Conservation (phyloP, 768 basidiomycete genomes). For the Lyophyllum decastes region DNA sequence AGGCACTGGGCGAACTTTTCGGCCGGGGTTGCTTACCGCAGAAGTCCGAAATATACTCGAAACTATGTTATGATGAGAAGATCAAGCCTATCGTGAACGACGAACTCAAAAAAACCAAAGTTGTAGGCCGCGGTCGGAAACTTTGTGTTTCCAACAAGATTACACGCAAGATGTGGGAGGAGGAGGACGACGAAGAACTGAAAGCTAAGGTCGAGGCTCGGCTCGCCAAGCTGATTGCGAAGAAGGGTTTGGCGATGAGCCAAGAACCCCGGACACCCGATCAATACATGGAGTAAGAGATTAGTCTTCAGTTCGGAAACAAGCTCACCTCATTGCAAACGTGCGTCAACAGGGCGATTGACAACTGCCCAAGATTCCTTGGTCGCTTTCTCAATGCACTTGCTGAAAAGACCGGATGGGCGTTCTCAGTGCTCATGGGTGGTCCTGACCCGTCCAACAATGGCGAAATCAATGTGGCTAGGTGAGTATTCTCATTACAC, state of each 20-base stretch:
- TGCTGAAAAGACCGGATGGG: slow-evolving; percentile 3
- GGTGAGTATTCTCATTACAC: no score
- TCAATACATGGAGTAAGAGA: background rate
- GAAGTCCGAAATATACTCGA: slow-evolving; percentile 2
- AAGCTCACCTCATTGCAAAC: background rate
- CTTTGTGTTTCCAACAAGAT: background rate
- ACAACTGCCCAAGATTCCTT: background rate
- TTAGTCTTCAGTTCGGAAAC: background rate
- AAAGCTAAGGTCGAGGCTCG: background rate
- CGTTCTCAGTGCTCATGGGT: slow-evolving; percentile 6
- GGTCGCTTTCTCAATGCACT: background rate
- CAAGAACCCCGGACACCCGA: background rate
- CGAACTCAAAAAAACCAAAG: background rate
- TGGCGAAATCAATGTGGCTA: slow-evolving; percentile 5
- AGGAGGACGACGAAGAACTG: background rate
- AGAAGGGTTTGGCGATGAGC: background rate
- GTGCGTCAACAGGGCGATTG: background rate
- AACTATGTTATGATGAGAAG: slow-evolving; percentile 4
- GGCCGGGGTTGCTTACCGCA: background rate
- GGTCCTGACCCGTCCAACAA: background rate
- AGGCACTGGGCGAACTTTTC: background rate
- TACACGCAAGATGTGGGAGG: background rate
- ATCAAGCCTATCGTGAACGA: background rate
- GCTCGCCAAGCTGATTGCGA: background rate
- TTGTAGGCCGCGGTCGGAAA: background rate